phyloP scores from a whole-genome alignment of 2,329 filamentous ascomycete species.

The Alternaria sp. region DNA sequence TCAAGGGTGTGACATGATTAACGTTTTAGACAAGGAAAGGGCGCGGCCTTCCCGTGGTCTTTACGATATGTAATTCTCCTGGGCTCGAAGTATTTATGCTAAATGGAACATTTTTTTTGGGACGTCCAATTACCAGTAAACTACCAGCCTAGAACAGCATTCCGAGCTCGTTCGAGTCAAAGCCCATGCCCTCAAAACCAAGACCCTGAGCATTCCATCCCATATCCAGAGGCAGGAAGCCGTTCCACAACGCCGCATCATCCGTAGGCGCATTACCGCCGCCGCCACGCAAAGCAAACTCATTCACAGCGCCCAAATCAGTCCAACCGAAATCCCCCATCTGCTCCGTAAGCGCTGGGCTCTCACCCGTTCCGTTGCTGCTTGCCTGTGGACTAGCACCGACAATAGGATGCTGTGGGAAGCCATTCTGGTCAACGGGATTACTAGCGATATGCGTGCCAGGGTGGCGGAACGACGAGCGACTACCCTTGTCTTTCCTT shows the following conservation, averaged over 20 bases:
- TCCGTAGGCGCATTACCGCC: constrained; percentile 37
- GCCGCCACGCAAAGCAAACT: constrained; percentile 58
- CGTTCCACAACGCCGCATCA: constrained; percentile 46
- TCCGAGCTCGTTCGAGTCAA: constrained; percentile 39
- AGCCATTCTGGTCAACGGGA: constrained; percentile 38
- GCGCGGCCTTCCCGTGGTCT: not conserved
- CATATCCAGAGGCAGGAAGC: constrained; percentile 52
- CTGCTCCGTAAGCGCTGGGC: constrained; percentile 55
- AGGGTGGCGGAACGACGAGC: constrained; percentile 43
- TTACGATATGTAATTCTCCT: not conserved
- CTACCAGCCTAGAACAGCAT: constrained; percentile 34
- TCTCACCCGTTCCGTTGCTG: constrained; percentile 50
- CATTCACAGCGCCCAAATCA: constrained; percentile 58
- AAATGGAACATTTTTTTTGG: not conserved
- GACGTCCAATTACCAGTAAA: not conserved
- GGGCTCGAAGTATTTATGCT: not conserved
- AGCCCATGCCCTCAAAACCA: constrained; percentile 43
- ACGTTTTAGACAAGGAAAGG: not conserved
- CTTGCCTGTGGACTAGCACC: constrained; percentile 49
- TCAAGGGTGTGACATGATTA: too few relatives aligned
- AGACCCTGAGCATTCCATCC: constrained; percentile 45
- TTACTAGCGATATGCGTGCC: constrained; percentile 43
- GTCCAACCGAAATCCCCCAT: constrained; percentile 62
- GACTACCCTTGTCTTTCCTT: constrained; percentile 41
- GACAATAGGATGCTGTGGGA: constrained; percentile 29